A percentile compares a stretch with the other conserved stretches of the same genome.
Conservation (phyloP, 257 asterid genomes). For the Cynanchum wilfordii region DNA sequence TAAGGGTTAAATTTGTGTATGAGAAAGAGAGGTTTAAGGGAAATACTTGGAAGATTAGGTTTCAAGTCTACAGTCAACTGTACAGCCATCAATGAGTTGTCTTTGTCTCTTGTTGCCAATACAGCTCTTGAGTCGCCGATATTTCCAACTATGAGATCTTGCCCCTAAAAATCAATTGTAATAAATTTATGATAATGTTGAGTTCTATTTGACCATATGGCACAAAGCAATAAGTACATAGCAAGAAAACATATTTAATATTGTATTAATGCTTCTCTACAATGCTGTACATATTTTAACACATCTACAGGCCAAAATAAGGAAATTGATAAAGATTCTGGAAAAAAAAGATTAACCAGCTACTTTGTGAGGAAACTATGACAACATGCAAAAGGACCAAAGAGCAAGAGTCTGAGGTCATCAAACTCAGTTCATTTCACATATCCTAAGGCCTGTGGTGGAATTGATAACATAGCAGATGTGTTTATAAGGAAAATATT, state of each 20-base stretch:
- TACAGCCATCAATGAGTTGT: slow-evolving; percentile 62
- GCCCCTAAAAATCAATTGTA: slow-evolving; percentile 42
- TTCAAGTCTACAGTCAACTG: slow-evolving; percentile 98
- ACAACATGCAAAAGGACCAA: neutral
- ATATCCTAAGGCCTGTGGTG: neutral
- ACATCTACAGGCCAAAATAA: neutral
- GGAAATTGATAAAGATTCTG: neutral
- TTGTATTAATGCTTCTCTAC: neutral
- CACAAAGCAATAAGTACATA: neutral
- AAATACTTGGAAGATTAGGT: slow-evolving; percentile 95
- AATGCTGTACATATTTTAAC: neutral
- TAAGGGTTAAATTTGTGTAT: neutral
- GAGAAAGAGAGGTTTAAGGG: slow-evolving; percentile 20
- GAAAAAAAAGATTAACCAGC: neutral
- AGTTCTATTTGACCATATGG: neutral
- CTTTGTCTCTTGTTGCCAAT: slow-evolving; percentile 75
- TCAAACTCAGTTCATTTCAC: neutral
- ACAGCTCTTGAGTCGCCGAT: slow-evolving; percentile 98
- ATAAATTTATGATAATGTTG: neutral
- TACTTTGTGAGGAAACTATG: neutral
- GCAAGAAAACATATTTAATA: neutral
- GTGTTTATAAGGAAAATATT: neutral
- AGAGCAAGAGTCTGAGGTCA: neutral
- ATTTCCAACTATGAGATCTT: slow-evolving; percentile 85
- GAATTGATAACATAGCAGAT: neutral